Evolutionary conservation across 345 rosid genomes (phyloP), one percentile per base, ranked within the genome.

Genomic region (Capsella bursapastoris): DNA sequence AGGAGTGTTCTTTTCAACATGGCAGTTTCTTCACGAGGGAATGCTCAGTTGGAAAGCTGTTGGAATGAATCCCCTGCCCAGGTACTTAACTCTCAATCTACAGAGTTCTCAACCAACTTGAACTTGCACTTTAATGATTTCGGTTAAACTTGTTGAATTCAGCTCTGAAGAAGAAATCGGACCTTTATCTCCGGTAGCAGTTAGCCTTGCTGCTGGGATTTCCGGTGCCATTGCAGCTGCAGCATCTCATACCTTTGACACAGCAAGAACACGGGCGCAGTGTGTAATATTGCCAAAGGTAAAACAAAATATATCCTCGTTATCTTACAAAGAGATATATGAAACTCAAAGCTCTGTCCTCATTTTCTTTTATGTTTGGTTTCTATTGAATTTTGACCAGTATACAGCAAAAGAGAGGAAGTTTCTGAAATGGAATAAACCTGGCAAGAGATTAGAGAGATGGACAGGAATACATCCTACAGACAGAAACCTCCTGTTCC

Each of bases 201-300:
- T 84, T 72, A 95, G 91, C 71, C 66, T 89, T 66, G 92, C 96
- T 0, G 97, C 97, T 72, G 97, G 93, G 16, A 70, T 92, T 73
- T 92, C 97, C 0, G 93, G 97, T 75, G 78, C 86, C 31, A 14
- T 88, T 68, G 99, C 92, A 74, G 97, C 97, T 66, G 97, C 93
- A 49, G 93, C 88, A 71, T 95, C 99, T 60, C 99, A 92, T 68
- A 78, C 90, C 83, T 90, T 95, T 67, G 99, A 92, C 82, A 95
- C 97, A 18, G 89, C 97, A 9, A 90, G 82, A 81, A 80, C 82
- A 73, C 87, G 99, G 48, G 81, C 93, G n/a, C 92, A 86, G 65
- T 90, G 94, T 79, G 82, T 75, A 14, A 96, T 95, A 82, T 70
- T 90, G 74, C 99, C 99, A 62, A 92, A 88, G 97, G 97, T 92